Evolutionary conservation across 2,329 filamentous ascomycete species (phyloP), one percentile per base, ranked within the genome.

Genomic region (Zymoseptoria ardabiliae): DNA sequence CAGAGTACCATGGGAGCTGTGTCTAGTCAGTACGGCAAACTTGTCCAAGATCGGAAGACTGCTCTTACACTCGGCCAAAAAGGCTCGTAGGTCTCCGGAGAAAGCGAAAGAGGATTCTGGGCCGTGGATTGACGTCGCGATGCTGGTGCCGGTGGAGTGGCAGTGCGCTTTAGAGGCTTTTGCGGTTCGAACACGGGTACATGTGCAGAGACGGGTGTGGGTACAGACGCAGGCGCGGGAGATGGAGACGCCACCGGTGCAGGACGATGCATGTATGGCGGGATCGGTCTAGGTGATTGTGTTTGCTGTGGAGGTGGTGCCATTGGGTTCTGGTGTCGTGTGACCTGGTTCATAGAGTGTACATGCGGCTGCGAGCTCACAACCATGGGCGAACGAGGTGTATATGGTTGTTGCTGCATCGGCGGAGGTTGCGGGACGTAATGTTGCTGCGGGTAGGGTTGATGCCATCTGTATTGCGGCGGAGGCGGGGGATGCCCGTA

Each of bases 1-100:
- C 77, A 11, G 83, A 86, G 35, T 83, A 77, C 84, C 84, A 86
- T 10, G 84, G 84, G 20, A 86, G 73, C 78, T 82, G 63, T 8
- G 53, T 50, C 56, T 53, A 22, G 61, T 63, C 56, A 65, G 59
- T 54, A 52, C 30, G 41, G 21, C 17, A 5, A 41, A 25, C 13
- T 41, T 22, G 35, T 8, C 28, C 30, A 55, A 45, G 8, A 35
- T n/a, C 20, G 48, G 49, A 17, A 22, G 20, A 22, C 11, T 3
- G 30, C 23, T 22, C 59, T 59, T 58, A 65, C 63, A 20, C 54
- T 28, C 21, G 64, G 64, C 64, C 64, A 64, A 51, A 57, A 66
- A 13, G 62, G 64, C 22, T 63, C 25, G 48, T 55, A 59, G 51
- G 61, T 54, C 52, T 66, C 62, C 17, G 62, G 59, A 2, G 59